These are phyloP conservation scores for Boletus reticulatus DNA, from an alignment of 768 basidiomycete genomes.

Conservation along the genomic window DNA sequence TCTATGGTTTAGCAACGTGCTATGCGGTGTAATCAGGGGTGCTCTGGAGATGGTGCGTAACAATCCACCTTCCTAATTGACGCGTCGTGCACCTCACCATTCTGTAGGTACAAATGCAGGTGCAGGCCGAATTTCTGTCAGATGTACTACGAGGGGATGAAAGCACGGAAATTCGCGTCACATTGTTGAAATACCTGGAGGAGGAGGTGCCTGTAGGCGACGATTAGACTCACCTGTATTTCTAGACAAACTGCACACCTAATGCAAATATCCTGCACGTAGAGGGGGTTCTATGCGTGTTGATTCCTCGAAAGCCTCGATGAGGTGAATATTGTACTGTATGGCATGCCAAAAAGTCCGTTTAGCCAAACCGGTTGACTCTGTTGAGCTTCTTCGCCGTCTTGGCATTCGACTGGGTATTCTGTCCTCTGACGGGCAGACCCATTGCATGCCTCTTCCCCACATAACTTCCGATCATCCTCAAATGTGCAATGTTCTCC, in stretches of 20 bases:
- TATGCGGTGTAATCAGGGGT: conserved; percentile 92
- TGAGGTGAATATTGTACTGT: conserved; percentile 10
- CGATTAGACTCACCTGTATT: conserved; percentile 52
- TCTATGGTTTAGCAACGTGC: conserved; percentile 94
- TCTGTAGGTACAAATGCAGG: conserved; percentile 90
- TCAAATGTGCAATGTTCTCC: conserved; percentile 90
- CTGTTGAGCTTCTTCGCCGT: conserved; percentile 91
- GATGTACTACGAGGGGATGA: conserved; percentile 94
- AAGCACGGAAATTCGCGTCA: conserved; percentile 89
- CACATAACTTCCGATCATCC: conserved; percentile 92
- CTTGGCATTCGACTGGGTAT: conserved; percentile 85
- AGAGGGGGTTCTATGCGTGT: background rate
- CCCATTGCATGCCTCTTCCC: conserved; percentile 93
- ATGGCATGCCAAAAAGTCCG: background rate
- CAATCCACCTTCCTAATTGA: background rate
- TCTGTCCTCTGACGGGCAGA: conserved; percentile 92
- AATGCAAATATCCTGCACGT: conserved; percentile 1
- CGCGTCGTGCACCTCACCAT: conserved; percentile 14
- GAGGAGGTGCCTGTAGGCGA: conserved; percentile 95
- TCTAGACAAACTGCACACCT: conserved; percentile 5
- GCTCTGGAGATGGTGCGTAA: conserved; percentile 89
- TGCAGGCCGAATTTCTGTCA: conserved; percentile 83
- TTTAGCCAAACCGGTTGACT: conserved; percentile 57
- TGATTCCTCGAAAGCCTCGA: background rate
- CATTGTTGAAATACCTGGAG: conserved; percentile 86